These are phyloP conservation scores for Dovyalis caffra DNA, from an alignment of 345 rosid genomes.

Conservation along the genomic window DNA sequence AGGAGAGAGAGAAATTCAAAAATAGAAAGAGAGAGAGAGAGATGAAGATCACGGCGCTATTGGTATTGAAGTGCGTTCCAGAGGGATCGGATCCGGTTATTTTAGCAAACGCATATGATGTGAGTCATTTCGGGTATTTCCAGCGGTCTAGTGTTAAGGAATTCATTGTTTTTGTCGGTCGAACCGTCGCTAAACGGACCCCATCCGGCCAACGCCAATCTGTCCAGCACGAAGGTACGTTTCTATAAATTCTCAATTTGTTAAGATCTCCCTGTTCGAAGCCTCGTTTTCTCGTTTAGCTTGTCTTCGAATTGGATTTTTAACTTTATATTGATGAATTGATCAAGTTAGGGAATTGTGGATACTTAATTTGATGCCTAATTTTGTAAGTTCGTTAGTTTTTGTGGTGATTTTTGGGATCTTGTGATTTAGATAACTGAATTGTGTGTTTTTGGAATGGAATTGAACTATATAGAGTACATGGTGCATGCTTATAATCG, in stretches of 20 bases:
- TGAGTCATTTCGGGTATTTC: conserved; percentile 88
- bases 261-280: no score
- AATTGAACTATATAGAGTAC: conserved; percentile 56
- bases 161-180: conserved; percentile 78
- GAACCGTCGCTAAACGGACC: conserved; percentile 91
- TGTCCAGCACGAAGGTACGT: conserved; percentile 82
- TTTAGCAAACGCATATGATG: conserved; percentile 68
- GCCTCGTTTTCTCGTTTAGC: background rate
- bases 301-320: background rate
- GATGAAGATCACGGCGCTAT: conserved; percentile 92
- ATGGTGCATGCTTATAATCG: conserved; percentile 88
- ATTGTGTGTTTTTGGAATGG: background rate
- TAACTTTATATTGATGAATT: background rate
- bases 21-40: conserved; percentile 8
- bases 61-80: conserved; percentile 69
- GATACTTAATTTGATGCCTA: background rate
- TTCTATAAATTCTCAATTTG: background rate
- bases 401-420: background rate
- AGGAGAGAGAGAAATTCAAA: background rate
- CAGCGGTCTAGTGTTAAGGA: conserved; percentile 84
- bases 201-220: conserved; percentile 86
- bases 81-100: conserved; percentile 69
- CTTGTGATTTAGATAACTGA: background rate
- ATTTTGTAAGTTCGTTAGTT: background rate
- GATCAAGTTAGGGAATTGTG: background rate